These are phyloP conservation scores for Cyclospora cayetanensis DNA, from an alignment of 169 alveolate genomes.

Conservation along the genomic window DNA sequence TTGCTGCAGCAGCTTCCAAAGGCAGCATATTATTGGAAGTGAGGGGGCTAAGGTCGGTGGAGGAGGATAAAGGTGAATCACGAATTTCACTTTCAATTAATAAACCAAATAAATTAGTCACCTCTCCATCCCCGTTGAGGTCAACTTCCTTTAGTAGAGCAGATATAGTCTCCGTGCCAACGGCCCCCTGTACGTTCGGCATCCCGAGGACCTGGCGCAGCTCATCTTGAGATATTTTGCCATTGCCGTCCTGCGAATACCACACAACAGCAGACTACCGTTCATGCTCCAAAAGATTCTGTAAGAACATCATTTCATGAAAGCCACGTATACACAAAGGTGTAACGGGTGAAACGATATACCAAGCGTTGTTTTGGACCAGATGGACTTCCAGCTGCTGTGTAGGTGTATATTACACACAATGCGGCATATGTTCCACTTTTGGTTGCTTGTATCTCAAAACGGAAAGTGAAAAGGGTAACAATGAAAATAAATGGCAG, in stretches of 20 bases:
- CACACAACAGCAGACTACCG: too few species aligned
- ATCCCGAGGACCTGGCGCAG: conserved; percentile 79
- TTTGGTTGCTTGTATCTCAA: too few species aligned
- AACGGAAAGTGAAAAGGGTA: too few species aligned
- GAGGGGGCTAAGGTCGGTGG: background rate
- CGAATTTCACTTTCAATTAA: background rate
- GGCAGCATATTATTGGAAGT: background rate
- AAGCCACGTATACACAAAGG: too few species aligned
- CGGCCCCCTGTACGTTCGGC: conserved; percentile 71
- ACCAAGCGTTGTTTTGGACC: too few species aligned
- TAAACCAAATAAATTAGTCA: background rate
- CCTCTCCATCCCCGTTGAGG: conserved; percentile 81
- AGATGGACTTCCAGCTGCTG: too few species aligned
- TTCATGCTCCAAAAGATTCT: too few species aligned
- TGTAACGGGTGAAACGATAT: too few species aligned
- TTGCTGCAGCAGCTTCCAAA: background rate
- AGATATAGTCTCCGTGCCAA: conserved; percentile 69
- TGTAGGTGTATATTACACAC: too few species aligned
- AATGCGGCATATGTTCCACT: too few species aligned
- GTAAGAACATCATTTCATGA: too few species aligned
- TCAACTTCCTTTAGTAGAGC: conserved; percentile 78
- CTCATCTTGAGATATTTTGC: conserved; percentile 85
- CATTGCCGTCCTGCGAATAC: conserved; percentile 82
- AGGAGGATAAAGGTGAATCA: background rate
- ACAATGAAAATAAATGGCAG: too few species aligned